Conservation (phyloP, 768 basidiomycete species). For the Lyophyllum semitale region DNA sequence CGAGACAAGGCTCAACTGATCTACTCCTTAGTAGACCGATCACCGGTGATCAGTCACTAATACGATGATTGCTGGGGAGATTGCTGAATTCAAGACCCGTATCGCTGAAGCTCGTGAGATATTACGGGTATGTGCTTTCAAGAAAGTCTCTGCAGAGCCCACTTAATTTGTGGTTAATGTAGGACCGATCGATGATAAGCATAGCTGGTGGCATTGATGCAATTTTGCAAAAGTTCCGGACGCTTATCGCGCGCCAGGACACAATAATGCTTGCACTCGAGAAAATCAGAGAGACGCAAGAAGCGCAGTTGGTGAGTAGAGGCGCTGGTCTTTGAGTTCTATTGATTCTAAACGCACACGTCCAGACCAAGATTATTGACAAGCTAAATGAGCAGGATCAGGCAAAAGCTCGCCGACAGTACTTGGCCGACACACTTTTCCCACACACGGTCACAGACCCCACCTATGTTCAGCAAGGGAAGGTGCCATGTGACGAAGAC, state of each 20-base stretch:
- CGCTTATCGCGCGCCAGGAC: no score
- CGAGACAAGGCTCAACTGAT: not conserved
- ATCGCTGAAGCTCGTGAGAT: conserved; percentile 5
- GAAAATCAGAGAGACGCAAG: not conserved
- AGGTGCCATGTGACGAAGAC: not conserved
- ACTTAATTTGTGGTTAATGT: not conserved
- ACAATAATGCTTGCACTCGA: no score
- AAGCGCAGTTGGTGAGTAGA: not conserved
- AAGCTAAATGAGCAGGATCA: no score
- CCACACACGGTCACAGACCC: not conserved
- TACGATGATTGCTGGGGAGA: not conserved
- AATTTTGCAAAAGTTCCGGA: not conserved
- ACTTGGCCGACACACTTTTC: not conserved
- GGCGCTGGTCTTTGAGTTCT: no score
- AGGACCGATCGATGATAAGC: conserved; percentile 2
- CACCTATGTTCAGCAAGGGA: not conserved
- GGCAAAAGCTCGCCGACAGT: not conserved
- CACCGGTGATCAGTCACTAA: not conserved
- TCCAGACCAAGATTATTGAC: no score
- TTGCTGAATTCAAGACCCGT: conserved; percentile 5
- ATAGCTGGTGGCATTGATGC: conserved; percentile 4
- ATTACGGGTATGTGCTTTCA: conserved; percentile 1
- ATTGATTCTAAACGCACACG: no score
- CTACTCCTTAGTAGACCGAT: not conserved
- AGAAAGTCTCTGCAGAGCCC: not conserved